Evolutionary conservation across 345 rosid genomes (phyloP), one percentile per base, ranked within the genome.

Genomic region (Citrus unshiu): DNA sequence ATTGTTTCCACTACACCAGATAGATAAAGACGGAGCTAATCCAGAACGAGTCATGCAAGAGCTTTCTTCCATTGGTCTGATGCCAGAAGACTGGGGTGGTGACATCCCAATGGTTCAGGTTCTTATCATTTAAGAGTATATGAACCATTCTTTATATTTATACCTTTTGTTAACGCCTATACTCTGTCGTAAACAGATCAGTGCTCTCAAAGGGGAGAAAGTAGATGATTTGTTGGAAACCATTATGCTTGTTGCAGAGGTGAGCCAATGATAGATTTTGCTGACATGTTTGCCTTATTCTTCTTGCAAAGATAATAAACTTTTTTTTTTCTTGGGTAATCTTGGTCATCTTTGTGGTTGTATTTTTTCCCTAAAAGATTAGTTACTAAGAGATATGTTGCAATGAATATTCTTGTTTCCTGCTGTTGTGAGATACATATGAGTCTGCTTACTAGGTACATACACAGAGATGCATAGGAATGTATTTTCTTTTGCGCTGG

Each of bases 81-180:
- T 96, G 98, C 93, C 99, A 25, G 99, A 96, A 87, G 97, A 89
- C 68, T 96, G 99, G 99, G 99, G 98, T 78, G 99, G 99, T 73
- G 92, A 93, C 81, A 85, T 85, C 83, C 97, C 99, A 74, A 90
- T 96, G 99, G 92, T 96, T 91, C 94, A 89, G 97, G 99, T 96
- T 65, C 70, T 73, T 80, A 34, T 73, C 77, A 37, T 71, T 70
- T 81, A 71, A 63, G 78, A 63, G 30, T 63, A 46, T 77, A 49
- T 78, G 74, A 46, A 68, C 74, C 32, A 75, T 68, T 75, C 56
- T 80, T 80, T 57, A 40, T 75, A 37, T 83, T 68, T 67, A 19
- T 77, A 27, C 32, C 67, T 75, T 80, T 74, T 68, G 43, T 49
- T 72, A 77, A 73, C 8, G 64, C 83, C 88, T 79, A 81, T 61